Evolutionary conservation across 257 asterid genomes (phyloP), one percentile per base, ranked within the genome.

Genomic region (Scutellaria minor): DNA sequence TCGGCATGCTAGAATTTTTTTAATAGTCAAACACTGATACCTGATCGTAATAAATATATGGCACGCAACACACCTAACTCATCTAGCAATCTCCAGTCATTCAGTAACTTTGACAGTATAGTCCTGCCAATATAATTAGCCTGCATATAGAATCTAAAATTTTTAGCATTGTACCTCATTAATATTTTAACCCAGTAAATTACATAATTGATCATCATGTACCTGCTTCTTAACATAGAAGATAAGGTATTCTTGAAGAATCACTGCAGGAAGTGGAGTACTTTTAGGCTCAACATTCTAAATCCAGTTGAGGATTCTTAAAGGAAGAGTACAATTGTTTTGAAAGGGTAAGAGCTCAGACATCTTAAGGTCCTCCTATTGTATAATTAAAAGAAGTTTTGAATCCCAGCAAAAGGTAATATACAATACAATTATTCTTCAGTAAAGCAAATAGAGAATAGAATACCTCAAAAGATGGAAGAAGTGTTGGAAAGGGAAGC

Each of bases 11-110:
- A n/a, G n/a, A n/a, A n/a, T n/a, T n/a, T n/a, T n/a, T n/a, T n/a
- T n/a, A n/a, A n/a, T n/a, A n/a, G n/a, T n/a, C n/a, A n/a, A n/a
- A n/a, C 15, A 31, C 35, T 55, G 68, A 64, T 81, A 91, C 98
- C 98, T 81, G 99, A 92, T 73, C 99, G 98, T 80, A 95, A 82
- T 85, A 95, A 88, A 83, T 91, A 95, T 75, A 95, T 88, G 73
- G 89, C 98, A 69, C 99, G 97, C 81, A 95, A 78, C 58, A 95
- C 84, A 42, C 87, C 93, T 83, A 95, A 77, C 88, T 95, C 99
- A 77, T 90, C 97, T 67, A 95, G 79, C 81, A 95, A 86, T 73
- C 92, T 81, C 99, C 99, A 95, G 18, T 92, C 99, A 72, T 79
- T 48, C 14, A 92, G 86, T 75, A 95, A 84, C 67, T 91, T 92